These are phyloP conservation scores for Nitzschia sp. DNA, from an alignment of 108 stramenopile genomes.

Conservation along the genomic window DNA sequence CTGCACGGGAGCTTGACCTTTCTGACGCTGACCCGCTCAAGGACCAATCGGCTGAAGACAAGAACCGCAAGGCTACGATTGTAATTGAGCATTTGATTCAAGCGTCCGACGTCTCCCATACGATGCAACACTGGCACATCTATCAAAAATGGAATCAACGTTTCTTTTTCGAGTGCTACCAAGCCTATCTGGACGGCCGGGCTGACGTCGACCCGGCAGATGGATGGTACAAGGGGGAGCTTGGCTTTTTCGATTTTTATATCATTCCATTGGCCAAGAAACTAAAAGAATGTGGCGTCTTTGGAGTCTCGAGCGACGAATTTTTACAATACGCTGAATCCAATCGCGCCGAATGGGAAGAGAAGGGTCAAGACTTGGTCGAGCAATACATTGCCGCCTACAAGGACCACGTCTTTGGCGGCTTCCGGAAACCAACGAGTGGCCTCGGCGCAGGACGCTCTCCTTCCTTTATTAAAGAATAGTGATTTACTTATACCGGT, in stretches of 20 bases:
- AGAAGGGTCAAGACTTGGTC: constrained; percentile 40
- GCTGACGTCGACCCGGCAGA: constrained; percentile 50
- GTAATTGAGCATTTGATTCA: constrained; percentile 61
- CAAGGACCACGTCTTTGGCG: constrained; percentile 6
- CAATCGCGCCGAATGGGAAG: constrained; percentile 46
- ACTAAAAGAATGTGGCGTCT: constrained; percentile 52
- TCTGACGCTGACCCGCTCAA: background rate
- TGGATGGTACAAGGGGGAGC: constrained; percentile 61
- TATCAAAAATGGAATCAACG: constrained; percentile 62
- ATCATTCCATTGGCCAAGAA: constrained; percentile 65
- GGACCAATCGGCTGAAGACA: background rate
- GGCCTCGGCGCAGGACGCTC: background rate
- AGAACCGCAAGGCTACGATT: constrained; percentile 35
- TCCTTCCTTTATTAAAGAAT: too few species aligned
- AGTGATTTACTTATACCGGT: too few species aligned
- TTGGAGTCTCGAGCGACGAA: constrained; percentile 52
- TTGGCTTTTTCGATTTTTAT: constrained; percentile 60
- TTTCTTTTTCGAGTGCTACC: constrained; percentile 52
- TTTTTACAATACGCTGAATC: constrained; percentile 46
- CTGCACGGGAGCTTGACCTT: background rate
- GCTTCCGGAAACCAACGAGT: background rate
- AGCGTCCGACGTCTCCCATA: constrained; percentile 53
- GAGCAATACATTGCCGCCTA: constrained; percentile 14
- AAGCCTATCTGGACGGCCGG: constrained; percentile 42
- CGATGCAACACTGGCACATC: constrained; percentile 55